These are phyloP conservation scores for Nyssa sinensis DNA, from an alignment of 148 eudicot species.

Conservation along the genomic window DNA sequence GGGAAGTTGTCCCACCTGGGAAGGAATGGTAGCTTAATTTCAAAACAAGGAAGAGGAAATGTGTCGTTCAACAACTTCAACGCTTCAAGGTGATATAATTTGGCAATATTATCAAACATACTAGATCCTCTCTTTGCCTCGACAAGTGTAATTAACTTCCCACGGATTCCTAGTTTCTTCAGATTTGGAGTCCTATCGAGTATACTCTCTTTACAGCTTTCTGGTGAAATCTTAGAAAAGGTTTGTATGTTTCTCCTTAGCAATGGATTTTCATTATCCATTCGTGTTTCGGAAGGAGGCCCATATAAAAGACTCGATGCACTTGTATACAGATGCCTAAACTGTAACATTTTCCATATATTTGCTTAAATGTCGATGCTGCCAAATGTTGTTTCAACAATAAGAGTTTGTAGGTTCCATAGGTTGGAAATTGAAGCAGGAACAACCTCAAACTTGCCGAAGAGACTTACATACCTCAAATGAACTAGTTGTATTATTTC, in stretches of 20 bases:
- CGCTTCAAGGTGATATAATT: neutral
- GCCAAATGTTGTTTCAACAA: neutral
- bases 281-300: no score
- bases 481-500: no score
- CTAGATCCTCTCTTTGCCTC: neutral
- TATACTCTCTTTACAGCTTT: neutral
- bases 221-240: neutral
- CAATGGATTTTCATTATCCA: no score
- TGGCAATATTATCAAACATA: neutral
- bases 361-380: neutral
- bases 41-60: no score
- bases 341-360: no score
- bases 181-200: neutral
- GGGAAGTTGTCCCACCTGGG: neutral
- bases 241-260: constrained; percentile 10
- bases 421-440: neutral
- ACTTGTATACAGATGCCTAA: constrained; percentile 10
- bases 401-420: constrained; percentile 6
- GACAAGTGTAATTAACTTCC: neutral
- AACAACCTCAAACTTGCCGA: neutral
- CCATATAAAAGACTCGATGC: neutral
- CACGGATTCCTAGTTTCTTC: constrained; percentile 13
- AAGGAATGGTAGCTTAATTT: neutral
- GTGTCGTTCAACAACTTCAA: constrained; percentile 15
- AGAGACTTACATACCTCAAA: constrained; percentile 6